Base-by-base conservation (phyloP, 148 eudicot genomes). In the Camellia sinensis region DNA sequence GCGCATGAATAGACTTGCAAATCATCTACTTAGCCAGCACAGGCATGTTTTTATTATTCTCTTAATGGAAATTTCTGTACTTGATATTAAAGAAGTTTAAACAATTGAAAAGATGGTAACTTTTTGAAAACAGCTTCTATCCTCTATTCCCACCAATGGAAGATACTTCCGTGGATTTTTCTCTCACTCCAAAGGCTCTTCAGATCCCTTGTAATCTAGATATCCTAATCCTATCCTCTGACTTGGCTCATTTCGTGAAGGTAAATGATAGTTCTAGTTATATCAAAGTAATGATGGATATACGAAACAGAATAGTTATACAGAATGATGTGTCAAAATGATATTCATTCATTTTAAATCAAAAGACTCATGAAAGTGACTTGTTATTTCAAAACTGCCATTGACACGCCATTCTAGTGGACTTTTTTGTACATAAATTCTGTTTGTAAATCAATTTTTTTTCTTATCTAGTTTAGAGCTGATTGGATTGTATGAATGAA, bases 131-230 rank as follows among this genome's bases (percentile, higher is more conserved):
- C 92, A 97, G 99, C 89, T 97, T 97, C 87, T 97, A 97, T 84
- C 99, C 98, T 50, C 82, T 97, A 78, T 97, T 91, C 88, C 99
- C 99, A 77, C 99, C 99, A 2, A 90, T 91, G 66, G 96, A 94
- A 87, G 91, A 89, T 77, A 90, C 90, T 83, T 98, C 99, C 8
- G 63, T 96, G 87, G 99, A 97, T 87, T 88, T 87, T 18, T 92
- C 98, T 57, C 86, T 97, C 40, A 96, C 99, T 53, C 91, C 92
- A 74, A 91, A 90, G 80, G 89, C 98, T 82, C 89, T 97, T 68
- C 76, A 85, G 69, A 84, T 97, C 71, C 84, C 95, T 48, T 72
- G 79, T 61, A 74, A 88, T 78, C 99, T 98, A 77, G 89, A 93
- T 64, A 87, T 96, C 80, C 92, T 96, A 83, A 86, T 96, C 75